Conservation (phyloP, 352 stramenopile genomes). For the Phytophthora litchii region DNA sequence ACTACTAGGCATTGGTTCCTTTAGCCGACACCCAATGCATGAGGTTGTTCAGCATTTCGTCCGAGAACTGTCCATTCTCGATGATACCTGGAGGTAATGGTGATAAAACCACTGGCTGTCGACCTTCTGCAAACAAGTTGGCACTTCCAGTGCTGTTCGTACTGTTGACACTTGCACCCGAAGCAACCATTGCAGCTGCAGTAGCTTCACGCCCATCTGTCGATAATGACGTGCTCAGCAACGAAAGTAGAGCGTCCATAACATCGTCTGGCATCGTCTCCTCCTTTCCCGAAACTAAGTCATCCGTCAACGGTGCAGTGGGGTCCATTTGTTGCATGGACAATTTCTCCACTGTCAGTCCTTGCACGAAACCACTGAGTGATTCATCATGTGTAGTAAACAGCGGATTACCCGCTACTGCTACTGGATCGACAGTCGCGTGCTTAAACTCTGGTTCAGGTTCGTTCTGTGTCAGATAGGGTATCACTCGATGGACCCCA, state of each 20-base stretch:
- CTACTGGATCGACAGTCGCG: slow-evolving; percentile 16
- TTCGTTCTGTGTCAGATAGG: slow-evolving; percentile 18
- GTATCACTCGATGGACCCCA: slow-evolving; percentile 15
- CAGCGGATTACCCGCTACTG: slow-evolving; percentile 30
- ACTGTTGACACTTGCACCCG: slow-evolving; percentile 8
- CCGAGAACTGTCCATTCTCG: slow-evolving; percentile 55
- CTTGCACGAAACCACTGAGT: slow-evolving; percentile 18
- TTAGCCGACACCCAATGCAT: slow-evolving; percentile 39
- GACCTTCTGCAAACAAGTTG: slow-evolving; percentile 40
- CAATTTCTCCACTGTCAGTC: slow-evolving; percentile 7
- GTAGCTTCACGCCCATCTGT: slow-evolving; percentile 15
- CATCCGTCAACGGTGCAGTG: neutral
- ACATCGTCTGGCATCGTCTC: slow-evolving; percentile 35
- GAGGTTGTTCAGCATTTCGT: slow-evolving; percentile 53
- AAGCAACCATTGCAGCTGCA: neutral
- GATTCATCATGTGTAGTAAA: slow-evolving; percentile 22
- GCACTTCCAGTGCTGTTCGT: slow-evolving; percentile 21
- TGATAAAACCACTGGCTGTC: slow-evolving; percentile 23
- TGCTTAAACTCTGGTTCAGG: slow-evolving; percentile 22
- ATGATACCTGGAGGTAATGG: slow-evolving; percentile 32
- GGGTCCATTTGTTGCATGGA: neutral
- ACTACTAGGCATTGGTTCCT: slow-evolving; percentile 10
- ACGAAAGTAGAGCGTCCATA: slow-evolving; percentile 37
- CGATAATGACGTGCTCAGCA: slow-evolving; percentile 47
- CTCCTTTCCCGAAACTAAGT: slow-evolving; percentile 4